Base-by-base conservation (phyloP, 208 protist genomes). In the Crithidia expoeki region DNA sequence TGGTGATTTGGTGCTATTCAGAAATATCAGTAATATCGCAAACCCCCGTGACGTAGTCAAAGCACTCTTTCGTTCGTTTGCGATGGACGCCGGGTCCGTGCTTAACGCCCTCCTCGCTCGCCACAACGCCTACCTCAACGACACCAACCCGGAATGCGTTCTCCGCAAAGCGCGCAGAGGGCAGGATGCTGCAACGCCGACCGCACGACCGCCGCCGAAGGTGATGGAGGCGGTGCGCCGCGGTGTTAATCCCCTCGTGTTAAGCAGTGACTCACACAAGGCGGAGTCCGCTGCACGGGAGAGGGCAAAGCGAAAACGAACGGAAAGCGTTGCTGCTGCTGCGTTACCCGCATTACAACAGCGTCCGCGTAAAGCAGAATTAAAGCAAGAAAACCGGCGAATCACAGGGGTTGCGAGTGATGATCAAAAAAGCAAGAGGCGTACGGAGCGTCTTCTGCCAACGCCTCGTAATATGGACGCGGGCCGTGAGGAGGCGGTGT, bases 181-280 rank as follows among this genome's bases (percentile, higher is more conserved):
- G 12, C 16, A 32, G 38, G 46, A 49, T 70, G 46, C 21, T 4
- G 42, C 57, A 7, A 33, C 36, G 11, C 9, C 65, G n/a, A 51
- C 50, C 17, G 33, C 50, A 21, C 23, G 38, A 6, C 72, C 72
- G 19, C 72, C 72, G 34, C 17, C 72, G 11, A 71, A 68, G 49
- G 33, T 78, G 5, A 19, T 62, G 27, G 64, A 78, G 50, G 72
- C 58, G 49, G 56, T 78, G 49, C 32, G n/a, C 30, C 64, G 64
- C 1, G 72, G 72, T 2, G 58, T 67, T n/a, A 66, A 78, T 47
- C 72, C 72, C 1, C 51, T 72, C 33, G 57, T 78, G 38, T 19
- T 78, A 14, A 47, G 50, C 10, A 3, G 38, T 11, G 30, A 78
- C 27, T 3, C 38, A 12, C 57, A 78, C 64, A 27, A n/a, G 25